These are phyloP conservation scores for Halteria grandinella DNA, from an alignment of 73 alveolate genomes.

Conservation along the genomic window DNA sequence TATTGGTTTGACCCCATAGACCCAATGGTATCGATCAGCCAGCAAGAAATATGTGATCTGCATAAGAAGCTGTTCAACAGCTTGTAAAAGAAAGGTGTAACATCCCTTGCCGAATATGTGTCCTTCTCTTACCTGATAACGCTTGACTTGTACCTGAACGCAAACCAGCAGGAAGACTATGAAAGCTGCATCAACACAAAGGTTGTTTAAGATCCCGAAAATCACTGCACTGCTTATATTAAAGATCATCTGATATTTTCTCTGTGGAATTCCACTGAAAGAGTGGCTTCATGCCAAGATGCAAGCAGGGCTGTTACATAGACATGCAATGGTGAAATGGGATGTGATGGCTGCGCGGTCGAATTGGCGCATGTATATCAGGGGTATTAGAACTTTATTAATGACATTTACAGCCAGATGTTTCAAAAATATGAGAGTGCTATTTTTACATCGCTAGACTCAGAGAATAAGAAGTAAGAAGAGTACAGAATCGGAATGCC, in stretches of 20 bases:
- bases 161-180: conserved; percentile 38
- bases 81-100: conserved; percentile 3
- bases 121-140: conserved; percentile 30
- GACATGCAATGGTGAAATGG: not conserved
- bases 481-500: too few relatives aligned
- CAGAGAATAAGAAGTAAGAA: conserved; percentile 32
- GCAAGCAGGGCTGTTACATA: not conserved
- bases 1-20: conserved; percentile 51
- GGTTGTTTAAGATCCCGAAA: not conserved
- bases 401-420: not conserved
- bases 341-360: conserved; percentile 37
- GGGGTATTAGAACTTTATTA: conserved; percentile 7
- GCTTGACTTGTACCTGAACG: conserved; percentile 28
- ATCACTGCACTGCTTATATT: not conserved
- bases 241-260: not conserved
- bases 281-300: conserved; percentile 10
- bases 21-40: conserved; percentile 49
- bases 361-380: conserved; percentile 9
- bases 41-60: conserved; percentile 22
- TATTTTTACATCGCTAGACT: conserved; percentile 9
- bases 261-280: conserved; percentile 13
- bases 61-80: conserved; percentile 37
- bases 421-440: conserved; percentile 7
- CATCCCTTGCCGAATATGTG: conserved; percentile 31
- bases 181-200: conserved; percentile 29